These are phyloP conservation scores for Kluyveromyces dobzhanskii DNA, from an alignment of 805 yeast species.

Conservation along the genomic window DNA sequence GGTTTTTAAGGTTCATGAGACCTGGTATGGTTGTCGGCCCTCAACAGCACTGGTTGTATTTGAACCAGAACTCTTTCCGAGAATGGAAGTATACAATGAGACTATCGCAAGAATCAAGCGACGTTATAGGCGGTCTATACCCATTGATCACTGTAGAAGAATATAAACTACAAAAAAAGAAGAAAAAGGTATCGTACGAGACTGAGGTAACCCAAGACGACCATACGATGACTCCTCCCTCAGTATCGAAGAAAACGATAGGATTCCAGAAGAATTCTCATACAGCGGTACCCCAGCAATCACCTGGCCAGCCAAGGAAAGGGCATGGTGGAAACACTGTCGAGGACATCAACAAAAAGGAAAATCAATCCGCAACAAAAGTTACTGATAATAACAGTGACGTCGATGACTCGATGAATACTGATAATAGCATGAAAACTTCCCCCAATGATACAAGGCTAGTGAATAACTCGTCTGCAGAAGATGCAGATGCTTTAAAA, in stretches of 20 bases:
- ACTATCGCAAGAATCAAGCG: constrained; percentile 58
- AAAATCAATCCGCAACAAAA: constrained; percentile 7
- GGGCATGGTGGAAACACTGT: constrained; percentile 29
- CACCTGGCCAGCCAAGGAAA: constrained; percentile 97
- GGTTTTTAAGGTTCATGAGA: constrained; percentile 89
- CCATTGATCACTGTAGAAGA: constrained; percentile 57
- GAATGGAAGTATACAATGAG: constrained; percentile 95
- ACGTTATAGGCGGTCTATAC: constrained; percentile 56
- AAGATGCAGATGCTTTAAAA: constrained; percentile 18
- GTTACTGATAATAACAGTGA: constrained; percentile 14
- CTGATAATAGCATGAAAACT: constrained; percentile 19
- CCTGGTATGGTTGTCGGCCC: constrained; percentile 99
- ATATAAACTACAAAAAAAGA: constrained; percentile 44
- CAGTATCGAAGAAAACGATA: constrained; percentile 26
- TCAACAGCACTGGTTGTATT: constrained; percentile 96
- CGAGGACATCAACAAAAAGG: constrained; percentile 25
- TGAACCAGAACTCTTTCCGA: constrained; percentile 91
- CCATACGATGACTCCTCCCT: constrained; percentile 26
- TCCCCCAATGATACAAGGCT: constrained; percentile 7
- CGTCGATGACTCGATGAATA: constrained; percentile 22
- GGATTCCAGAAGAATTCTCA: constrained; percentile 19
- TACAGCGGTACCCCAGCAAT: constrained; percentile 67
- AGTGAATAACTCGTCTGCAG: constrained; percentile 6
- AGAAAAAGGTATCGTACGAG: constrained; percentile 27
- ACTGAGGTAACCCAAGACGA: constrained; percentile 14